These are phyloP conservation scores for Vigna mungo DNA, from an alignment of 306 rosid genomes.

Conservation along the genomic window DNA sequence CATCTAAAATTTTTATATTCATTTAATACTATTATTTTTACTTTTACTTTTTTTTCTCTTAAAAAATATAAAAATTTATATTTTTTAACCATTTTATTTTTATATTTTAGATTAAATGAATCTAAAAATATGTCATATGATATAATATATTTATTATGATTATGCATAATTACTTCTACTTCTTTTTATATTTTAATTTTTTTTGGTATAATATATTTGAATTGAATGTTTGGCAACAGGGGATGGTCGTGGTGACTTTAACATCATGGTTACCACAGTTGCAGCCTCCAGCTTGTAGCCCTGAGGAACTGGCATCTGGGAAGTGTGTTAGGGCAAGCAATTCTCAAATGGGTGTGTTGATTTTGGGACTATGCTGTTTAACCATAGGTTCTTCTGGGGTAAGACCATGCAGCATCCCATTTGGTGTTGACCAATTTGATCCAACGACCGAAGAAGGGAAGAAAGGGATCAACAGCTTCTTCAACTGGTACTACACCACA, in stretches of 20 bases:
- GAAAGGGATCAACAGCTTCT: constrained; percentile 65
- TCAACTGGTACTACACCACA: constrained; percentile 69
- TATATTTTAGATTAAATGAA: no score
- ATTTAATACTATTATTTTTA: no score
- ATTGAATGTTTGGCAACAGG: constrained; percentile 45
- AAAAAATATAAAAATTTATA: no score
- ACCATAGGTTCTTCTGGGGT: constrained; percentile 69
- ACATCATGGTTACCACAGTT: constrained; percentile 67
- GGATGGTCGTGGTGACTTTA: constrained; percentile 64
- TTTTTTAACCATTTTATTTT: no score
- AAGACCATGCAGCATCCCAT: constrained; percentile 83
- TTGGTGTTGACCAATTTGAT: constrained; percentile 82
- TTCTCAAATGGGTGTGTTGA: constrained; percentile 55
- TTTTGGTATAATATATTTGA: no score
- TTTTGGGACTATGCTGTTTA: constrained; percentile 56
- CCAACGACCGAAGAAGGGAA: constrained; percentile 64
- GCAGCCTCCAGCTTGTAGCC: constrained; percentile 64
- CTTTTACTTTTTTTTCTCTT: no score
- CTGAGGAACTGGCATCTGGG: neutral
- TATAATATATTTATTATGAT: no score
- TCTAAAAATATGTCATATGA: no score
- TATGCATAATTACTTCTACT: no score
- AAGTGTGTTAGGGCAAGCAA: constrained; percentile 57
- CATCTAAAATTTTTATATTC: no score
- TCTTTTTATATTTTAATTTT: no score